phyloP scores from a whole-genome alignment of 2,329 filamentous ascomycete genomes.

The Nothomitra cinnamomea region DNA sequence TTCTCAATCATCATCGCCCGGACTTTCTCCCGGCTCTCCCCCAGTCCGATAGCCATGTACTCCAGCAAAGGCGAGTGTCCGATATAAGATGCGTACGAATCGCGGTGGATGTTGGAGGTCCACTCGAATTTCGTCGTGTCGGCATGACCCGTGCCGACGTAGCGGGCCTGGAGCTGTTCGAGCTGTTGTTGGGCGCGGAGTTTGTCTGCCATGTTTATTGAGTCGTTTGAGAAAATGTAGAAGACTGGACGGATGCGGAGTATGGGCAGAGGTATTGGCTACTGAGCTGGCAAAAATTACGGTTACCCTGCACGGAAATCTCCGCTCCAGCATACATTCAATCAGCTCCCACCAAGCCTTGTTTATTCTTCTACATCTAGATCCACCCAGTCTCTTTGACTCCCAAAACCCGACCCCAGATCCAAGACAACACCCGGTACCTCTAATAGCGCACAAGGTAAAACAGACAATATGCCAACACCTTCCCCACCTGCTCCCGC shows the following conservation, averaged over 20 bases:
- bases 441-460: too few species aligned
- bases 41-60: conserved; percentile 80
- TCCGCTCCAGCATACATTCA: background rate
- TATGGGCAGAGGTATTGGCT: background rate
- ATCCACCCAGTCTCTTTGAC: too few species aligned
- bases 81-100: conserved; percentile 76
- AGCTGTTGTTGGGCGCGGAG: conserved; percentile 95
- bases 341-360: background rate
- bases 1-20: conserved; percentile 64
- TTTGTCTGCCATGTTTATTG: conserved; percentile 63
- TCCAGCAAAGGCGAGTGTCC: conserved; percentile 78
- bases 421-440: too few species aligned
- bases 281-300: too few species aligned
- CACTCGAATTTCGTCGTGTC: conserved; percentile 97
- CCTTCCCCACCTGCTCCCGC: too few species aligned
- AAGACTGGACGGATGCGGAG: background rate
- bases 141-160: conserved; percentile 86
- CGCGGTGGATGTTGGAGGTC: conserved; percentile 87
- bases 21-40: conserved; percentile 66
- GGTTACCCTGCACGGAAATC: background rate
- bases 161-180: conserved; percentile 88
- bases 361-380: too few species aligned
- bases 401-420: too few species aligned
- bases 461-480: too few species aligned
- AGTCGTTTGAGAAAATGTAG: too few species aligned